Evolutionary conservation across 352 stramenopile genomes (phyloP).

Genomic region (Phytopythium delawarense): DNA sequence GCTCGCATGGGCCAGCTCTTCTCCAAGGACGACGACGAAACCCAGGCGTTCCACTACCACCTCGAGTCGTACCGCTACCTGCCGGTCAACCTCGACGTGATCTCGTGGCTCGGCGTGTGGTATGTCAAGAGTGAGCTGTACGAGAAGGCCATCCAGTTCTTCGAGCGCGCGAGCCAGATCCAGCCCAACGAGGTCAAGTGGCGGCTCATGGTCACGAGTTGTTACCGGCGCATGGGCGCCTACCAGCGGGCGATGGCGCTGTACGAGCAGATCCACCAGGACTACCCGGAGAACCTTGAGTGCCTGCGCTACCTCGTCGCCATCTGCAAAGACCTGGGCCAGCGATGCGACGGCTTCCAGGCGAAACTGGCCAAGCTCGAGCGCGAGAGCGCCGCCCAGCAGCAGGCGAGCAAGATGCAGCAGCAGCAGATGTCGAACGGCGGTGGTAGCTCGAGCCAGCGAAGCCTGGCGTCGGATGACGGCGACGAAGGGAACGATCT

Average conservation of each 20-base stretch:
- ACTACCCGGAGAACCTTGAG: constrained; percentile 94
- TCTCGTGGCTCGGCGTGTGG: constrained; percentile 95
- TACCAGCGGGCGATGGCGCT: constrained; percentile 91
- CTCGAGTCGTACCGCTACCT: constrained; percentile 94
- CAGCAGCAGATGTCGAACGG: constrained; percentile 15
- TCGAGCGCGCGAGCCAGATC: constrained; percentile 93
- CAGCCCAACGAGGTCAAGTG: constrained; percentile 96
- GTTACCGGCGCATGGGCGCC: constrained; percentile 92
- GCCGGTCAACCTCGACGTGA: constrained; percentile 95
- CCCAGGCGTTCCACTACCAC: constrained; percentile 95
- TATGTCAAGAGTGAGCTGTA: constrained; percentile 97
- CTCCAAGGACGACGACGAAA: constrained; percentile 92
- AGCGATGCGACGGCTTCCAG: constrained; percentile 92
- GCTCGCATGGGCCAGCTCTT: constrained; percentile 92
- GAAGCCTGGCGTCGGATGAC: constrained; percentile 17
- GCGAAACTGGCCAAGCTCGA: constrained; percentile 90
- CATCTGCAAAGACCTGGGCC: constrained; percentile 93
- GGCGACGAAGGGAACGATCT: constrained; percentile 12
- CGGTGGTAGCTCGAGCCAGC: constrained; percentile 18
- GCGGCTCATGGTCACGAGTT: constrained; percentile 95
- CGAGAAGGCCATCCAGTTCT: constrained; percentile 96
- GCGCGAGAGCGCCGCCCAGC: constrained; percentile 37
- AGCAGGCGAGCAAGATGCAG: constrained; percentile 28
- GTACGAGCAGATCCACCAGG: constrained; percentile 94
- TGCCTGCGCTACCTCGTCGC: constrained; percentile 90